phyloP scores from a whole-genome alignment of 805 yeast genomes.

The Candida sithepensis region DNA sequence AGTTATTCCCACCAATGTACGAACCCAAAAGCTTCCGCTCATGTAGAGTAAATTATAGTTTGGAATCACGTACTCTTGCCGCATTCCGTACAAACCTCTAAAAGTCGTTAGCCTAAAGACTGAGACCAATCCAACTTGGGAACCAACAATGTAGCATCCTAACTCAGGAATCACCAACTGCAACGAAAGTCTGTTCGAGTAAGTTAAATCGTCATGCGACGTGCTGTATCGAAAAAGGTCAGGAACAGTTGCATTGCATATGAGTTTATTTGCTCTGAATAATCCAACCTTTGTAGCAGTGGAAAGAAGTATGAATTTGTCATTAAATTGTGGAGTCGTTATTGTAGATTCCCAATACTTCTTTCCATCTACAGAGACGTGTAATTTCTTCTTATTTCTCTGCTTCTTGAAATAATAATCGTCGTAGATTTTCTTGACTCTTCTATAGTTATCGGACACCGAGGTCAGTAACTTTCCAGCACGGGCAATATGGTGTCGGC shows the following conservation, averaged over 20 bases:
- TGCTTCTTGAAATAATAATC: slow-evolving; percentile 25
- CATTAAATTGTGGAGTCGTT: slow-evolving; percentile 19
- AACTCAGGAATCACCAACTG: slow-evolving; percentile 36
- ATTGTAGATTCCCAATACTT: slow-evolving; percentile 27
- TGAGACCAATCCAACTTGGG: slow-evolving; percentile 42
- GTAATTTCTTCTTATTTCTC: slow-evolving; percentile 17
- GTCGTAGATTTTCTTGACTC: slow-evolving; percentile 28
- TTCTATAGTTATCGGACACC: slow-evolving; percentile 25
- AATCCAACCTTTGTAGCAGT: slow-evolving; percentile 43
- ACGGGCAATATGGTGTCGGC: slow-evolving; percentile 11
- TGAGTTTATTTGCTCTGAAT: slow-evolving; percentile 40
- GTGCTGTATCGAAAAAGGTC: slow-evolving; percentile 36
- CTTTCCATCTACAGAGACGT: slow-evolving; percentile 25
- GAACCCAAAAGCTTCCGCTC: slow-evolving; percentile 17
- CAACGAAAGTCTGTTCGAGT: slow-evolving; percentile 29
- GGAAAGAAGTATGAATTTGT: slow-evolving; percentile 38
- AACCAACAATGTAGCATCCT: slow-evolving; percentile 37
- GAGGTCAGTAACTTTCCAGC: slow-evolving; percentile 15
- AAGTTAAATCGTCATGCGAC: slow-evolving; percentile 32
- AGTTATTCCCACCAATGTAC: slow-evolving; percentile 25
- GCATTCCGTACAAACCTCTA: slow-evolving; percentile 38
- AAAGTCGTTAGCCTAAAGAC: slow-evolving; percentile 39
- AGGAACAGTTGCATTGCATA: slow-evolving; percentile 45
- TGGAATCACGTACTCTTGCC: slow-evolving; percentile 43
- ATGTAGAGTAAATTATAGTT: slow-evolving; percentile 19